Conservation (phyloP, 306 rosid genomes). For the Vicia sativa region DNA sequence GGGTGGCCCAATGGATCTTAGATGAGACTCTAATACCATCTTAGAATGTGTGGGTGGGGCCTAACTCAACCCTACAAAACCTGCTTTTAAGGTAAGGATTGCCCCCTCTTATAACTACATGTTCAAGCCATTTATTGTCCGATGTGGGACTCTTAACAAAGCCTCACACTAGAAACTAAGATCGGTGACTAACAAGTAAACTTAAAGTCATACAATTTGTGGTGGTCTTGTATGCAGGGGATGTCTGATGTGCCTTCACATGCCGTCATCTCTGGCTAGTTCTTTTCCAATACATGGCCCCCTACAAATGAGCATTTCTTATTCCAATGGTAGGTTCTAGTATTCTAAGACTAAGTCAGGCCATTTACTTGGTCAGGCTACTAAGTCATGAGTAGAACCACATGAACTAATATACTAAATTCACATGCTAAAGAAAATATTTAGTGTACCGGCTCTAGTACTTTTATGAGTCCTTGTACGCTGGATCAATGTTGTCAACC, state of each 20-base stretch:
- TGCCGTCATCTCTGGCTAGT: background rate
- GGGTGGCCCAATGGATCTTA: too few relatives aligned
- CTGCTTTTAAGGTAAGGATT: too few relatives aligned
- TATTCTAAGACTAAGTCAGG: background rate
- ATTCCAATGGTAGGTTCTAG: constrained; percentile 6
- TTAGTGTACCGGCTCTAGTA: background rate
- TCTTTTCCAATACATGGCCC: background rate
- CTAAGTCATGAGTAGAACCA: background rate
- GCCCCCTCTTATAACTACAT: too few relatives aligned
- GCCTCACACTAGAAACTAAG: constrained; percentile 3
- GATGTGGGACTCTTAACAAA: too few relatives aligned
- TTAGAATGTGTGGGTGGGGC: too few relatives aligned
- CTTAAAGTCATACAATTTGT: constrained; percentile 2
- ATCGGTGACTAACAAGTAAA: background rate
- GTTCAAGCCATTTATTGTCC: too few relatives aligned
- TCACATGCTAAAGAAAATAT: background rate
- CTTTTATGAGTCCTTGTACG: background rate
- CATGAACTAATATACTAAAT: background rate
- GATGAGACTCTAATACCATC: too few relatives aligned
- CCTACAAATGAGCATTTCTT: background rate
- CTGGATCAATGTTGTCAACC: background rate
- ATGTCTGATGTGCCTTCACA: constrained; percentile 5
- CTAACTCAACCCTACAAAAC: too few relatives aligned
- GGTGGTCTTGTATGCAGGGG: constrained; percentile 9
- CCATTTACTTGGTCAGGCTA: background rate